These are phyloP conservation scores for Mortierella polycephala DNA, from an alignment of 371 early-diverging fungal species.

Conservation along the genomic window DNA sequence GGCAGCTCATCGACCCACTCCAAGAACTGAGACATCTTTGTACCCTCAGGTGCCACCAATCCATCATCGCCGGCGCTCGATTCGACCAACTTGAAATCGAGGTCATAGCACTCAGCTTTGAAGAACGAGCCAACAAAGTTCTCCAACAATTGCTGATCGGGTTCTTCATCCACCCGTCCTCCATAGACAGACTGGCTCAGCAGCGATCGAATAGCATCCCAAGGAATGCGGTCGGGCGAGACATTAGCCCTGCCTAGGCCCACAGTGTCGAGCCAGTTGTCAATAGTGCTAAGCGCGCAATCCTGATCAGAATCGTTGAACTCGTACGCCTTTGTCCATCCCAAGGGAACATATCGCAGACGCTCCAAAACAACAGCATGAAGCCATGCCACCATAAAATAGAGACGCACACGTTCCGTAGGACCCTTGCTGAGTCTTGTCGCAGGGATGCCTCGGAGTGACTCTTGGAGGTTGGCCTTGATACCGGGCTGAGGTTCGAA, in stretches of 20 bases:
- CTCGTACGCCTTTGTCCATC: conserved; percentile 97
- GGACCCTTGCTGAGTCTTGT: conserved; percentile 77
- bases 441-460: conserved; percentile 77
- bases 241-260: conserved; percentile 89
- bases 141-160: conserved; percentile 89
- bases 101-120: conserved; percentile 82
- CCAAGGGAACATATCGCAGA: conserved; percentile 94
- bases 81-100: conserved; percentile 84
- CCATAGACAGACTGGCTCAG: conserved; percentile 95
- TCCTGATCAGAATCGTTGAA: conserved; percentile 98
- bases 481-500: conserved; percentile 97
- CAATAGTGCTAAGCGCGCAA: conserved; percentile 89
- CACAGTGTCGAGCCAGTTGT: conserved; percentile 88
- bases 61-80: conserved; percentile 55
- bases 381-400: conserved; percentile 97
- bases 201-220: conserved; percentile 91
- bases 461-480: conserved; percentile 91
- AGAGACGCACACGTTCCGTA: conserved; percentile 87
- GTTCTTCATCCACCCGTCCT: conserved; percentile 94
- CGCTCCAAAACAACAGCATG: conserved; percentile 96
- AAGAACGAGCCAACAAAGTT: conserved; percentile 92
- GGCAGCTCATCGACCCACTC: conserved; percentile 91
- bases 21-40: conserved; percentile 86
- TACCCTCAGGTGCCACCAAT: conserved; percentile 89
- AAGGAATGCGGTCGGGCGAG: conserved; percentile 95